Conservation (phyloP, 169 alveolate species). For the Perkinsus olseni region DNA sequence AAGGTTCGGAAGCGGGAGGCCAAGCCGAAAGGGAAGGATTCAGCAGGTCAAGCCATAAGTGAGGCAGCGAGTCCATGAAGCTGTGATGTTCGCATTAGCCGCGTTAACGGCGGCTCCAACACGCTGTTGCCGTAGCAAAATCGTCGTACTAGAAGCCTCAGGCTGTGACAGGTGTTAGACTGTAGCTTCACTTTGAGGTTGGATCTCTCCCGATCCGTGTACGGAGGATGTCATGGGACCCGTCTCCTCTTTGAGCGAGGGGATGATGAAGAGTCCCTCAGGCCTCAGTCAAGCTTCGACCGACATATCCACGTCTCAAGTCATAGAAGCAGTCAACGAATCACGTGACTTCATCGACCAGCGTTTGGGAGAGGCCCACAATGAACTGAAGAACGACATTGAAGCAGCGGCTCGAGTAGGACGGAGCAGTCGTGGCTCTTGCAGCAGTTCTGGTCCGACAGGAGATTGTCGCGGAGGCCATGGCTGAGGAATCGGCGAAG, state of each 20-base stretch:
- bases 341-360: background rate
- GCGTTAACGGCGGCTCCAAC: too few species aligned
- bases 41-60: background rate
- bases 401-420: background rate
- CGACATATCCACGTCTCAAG: background rate
- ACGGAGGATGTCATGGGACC: too few species aligned
- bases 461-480: background rate
- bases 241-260: too few species aligned
- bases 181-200: too few species aligned
- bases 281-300: background rate
- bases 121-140: too few species aligned
- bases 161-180: too few species aligned
- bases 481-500: background rate
- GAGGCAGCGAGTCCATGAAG: too few species aligned
- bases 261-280: background rate
- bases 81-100: too few species aligned
- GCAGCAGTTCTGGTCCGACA: background rate
- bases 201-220: too few species aligned
- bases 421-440: background rate
- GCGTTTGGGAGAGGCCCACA: background rate
- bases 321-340: background rate
- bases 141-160: too few species aligned
- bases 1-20: background rate
- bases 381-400: too few species aligned
- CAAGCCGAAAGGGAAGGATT: background rate